Conservation (phyloP, 2,329 filamentous ascomycete species). For the Paramyrothecium roridum region DNA sequence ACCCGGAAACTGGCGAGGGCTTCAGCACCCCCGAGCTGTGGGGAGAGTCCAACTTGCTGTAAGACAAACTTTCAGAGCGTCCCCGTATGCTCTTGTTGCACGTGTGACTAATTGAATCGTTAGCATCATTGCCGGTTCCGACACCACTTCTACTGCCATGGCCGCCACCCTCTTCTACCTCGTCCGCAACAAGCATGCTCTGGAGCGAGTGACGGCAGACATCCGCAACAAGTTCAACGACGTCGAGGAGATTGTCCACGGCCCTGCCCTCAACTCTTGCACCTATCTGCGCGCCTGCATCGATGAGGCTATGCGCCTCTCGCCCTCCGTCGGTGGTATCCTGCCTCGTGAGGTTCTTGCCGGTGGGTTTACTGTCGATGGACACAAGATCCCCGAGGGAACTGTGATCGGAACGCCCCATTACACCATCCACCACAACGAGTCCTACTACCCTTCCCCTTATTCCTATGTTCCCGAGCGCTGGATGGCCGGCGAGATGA, state of each 20-base stretch:
- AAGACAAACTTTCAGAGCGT: constrained; percentile 15
- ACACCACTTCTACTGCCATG: constrained; percentile 69
- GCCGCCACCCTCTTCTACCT: constrained; percentile 63
- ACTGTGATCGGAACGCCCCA: constrained; percentile 63
- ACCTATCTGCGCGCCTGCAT: constrained; percentile 62
- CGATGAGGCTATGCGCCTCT: constrained; percentile 63
- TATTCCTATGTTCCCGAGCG: constrained; percentile 61
- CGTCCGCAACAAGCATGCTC: constrained; percentile 44
- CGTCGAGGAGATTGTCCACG: constrained; percentile 54
- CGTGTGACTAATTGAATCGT: neutral
- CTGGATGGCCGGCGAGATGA: constrained; percentile 53
- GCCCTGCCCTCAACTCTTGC: constrained; percentile 45
- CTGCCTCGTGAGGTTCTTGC: constrained; percentile 56
- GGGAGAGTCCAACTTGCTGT: constrained; percentile 68
- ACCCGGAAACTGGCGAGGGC: constrained; percentile 67
- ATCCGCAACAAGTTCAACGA: constrained; percentile 47
- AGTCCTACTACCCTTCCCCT: constrained; percentile 57
- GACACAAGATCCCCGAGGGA: constrained; percentile 51
- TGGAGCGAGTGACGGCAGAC: constrained; percentile 46
- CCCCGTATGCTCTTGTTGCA: neutral
- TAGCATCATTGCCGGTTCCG: constrained; percentile 67
- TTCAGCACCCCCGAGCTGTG: constrained; percentile 66
- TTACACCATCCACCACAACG: constrained; percentile 67
- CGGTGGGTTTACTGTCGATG: constrained; percentile 53
- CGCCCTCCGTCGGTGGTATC: constrained; percentile 58